Conservation (phyloP, 805 yeast genomes). For the Wickerhamomyces chambardii region DNA sequence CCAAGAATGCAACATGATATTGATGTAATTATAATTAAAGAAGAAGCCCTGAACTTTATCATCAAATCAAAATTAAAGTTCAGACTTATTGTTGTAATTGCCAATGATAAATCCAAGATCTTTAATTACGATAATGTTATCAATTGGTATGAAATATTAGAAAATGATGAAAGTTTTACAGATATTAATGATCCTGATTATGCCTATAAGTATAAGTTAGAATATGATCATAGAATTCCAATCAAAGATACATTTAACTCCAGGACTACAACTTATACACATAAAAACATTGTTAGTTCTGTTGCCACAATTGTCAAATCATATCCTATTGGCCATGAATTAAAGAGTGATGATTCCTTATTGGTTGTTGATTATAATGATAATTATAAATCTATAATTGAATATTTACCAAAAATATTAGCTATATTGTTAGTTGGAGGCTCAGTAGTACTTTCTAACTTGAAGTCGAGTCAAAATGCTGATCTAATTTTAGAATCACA, state of each 20-base stretch:
- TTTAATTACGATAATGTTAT: conserved; percentile 5
- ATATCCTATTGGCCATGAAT: conserved; percentile 26
- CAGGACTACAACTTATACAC: conserved; percentile 31
- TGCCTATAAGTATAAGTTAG: conserved; percentile 20
- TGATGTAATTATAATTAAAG: conserved; percentile 22
- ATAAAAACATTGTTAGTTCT: conserved; percentile 42
- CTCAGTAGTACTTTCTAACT: conserved; percentile 18
- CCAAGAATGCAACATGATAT: conserved; percentile 17
- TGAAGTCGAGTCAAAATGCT: too few relatives aligned
- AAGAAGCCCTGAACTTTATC: conserved; percentile 13
- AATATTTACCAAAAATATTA: conserved; percentile 32
- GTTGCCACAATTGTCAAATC: conserved; percentile 36
- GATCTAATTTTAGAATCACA: conserved; percentile 11
- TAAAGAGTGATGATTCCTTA: conserved; percentile 21
- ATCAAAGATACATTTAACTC: conserved; percentile 24
- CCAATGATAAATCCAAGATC: conserved; percentile 5
- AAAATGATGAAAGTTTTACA: conserved; percentile 8
- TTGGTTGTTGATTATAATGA: conserved; percentile 16
- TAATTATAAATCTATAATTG: conserved; percentile 17
- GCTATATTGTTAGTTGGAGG: conserved; percentile 25
- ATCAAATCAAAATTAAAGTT: conserved; percentile 18
- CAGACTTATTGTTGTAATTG: conserved; percentile 23
- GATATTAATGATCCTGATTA: conserved; percentile 3
- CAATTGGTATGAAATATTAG: conserved; percentile 19
- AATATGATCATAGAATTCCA: conserved; percentile 18